These are phyloP conservation scores for Saccharomyces hybrid DNA, from an alignment of 1,139 yeast genomes.

Conservation along the genomic window DNA sequence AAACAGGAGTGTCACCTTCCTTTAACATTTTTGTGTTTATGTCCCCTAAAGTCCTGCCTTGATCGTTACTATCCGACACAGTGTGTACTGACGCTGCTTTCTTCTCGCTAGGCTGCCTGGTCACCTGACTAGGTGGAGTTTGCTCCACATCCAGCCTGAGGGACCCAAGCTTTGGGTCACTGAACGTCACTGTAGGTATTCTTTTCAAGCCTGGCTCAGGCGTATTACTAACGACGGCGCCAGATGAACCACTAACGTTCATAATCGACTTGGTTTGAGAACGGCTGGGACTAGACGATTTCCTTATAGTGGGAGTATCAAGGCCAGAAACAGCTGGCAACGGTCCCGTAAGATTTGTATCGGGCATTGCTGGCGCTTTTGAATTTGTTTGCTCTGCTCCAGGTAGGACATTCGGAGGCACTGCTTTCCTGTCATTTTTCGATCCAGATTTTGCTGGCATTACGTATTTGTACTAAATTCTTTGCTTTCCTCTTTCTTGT, in stretches of 20 bases:
- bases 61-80: background rate
- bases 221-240: slow-evolving; percentile 31
- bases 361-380: background rate
- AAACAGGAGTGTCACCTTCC: background rate
- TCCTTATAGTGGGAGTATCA: background rate
- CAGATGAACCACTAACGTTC: slow-evolving; percentile 31
- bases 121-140: slow-evolving; percentile 5
- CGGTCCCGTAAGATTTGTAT: background rate
- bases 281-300: background rate
- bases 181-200: slow-evolving; percentile 32
- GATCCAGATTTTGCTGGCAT: background rate
- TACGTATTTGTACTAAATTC: background rate
- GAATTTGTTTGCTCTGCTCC: background rate
- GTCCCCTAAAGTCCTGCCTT: background rate
- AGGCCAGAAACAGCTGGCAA: background rate
- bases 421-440: background rate
- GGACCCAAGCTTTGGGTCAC: slow-evolving; percentile 23
- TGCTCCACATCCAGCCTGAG: background rate
- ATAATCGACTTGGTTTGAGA: slow-evolving; percentile 29
- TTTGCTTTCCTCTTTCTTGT: background rate
- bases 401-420: background rate
- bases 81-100: slow-evolving; percentile 35
- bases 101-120: slow-evolving; percentile 29
- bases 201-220: slow-evolving; percentile 31
- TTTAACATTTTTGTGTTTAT: slow-evolving; percentile 2